Conservation (phyloP, 1,284 basidiomycete genomes). For the Dichomitus squalens region DNA sequence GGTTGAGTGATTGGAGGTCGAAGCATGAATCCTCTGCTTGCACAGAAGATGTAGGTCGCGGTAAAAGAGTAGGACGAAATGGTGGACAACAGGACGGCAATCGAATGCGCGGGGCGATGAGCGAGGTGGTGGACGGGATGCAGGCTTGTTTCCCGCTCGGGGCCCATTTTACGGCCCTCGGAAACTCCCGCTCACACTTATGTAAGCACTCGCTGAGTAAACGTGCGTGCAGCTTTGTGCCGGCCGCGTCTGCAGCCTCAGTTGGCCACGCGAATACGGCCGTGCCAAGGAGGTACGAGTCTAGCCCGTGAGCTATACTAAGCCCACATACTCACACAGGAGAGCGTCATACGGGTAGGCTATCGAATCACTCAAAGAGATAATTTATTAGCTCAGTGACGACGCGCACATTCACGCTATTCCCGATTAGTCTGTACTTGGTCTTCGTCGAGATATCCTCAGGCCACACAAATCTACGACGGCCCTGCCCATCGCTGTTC, state of each 20-base stretch:
- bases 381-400: conserved; percentile 58
- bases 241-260: background rate
- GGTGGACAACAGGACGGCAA: conserved; percentile 44
- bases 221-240: conserved; percentile 17
- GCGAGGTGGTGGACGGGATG: conserved; percentile 20
- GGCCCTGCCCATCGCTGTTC: background rate
- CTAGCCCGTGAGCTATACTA: background rate
- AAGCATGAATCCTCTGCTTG: conserved; percentile 86
- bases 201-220: conserved; percentile 24
- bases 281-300: too few species aligned
- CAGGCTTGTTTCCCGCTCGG: background rate
- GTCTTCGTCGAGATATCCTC: conserved; percentile 57
- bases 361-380: conserved; percentile 40
- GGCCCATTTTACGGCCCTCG: conserved; percentile 24
- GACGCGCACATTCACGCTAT: conserved; percentile 77
- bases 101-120: conserved; percentile 14
- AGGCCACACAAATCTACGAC: conserved; percentile 60
- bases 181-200: conserved; percentile 19
- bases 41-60: conserved; percentile 63
- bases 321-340: background rate
- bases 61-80: conserved; percentile 62
- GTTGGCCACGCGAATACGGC: background rate
- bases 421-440: conserved; percentile 75
- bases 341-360: background rate
- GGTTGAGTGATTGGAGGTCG: conserved; percentile 76